Percentiles rank a stretch among this genome's conserved stretches.
Evolutionary conservation across 192 early-diverging fungal species (phyloP).

Genomic region (Podochytrium sp.): DNA sequence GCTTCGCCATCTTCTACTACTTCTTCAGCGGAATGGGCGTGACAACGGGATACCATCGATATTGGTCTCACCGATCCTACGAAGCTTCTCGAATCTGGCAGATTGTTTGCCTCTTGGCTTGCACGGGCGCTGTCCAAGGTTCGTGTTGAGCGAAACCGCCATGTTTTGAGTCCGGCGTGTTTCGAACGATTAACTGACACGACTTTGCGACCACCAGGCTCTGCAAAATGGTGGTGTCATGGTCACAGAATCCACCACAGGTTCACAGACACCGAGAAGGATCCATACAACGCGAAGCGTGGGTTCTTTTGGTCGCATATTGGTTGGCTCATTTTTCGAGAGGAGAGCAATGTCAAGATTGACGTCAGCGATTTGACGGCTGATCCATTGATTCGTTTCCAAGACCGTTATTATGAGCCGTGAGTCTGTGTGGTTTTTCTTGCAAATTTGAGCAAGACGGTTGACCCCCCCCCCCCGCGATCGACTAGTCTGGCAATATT

Average conservation of each 20-base stretch:
- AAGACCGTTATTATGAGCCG: constrained; percentile 49
- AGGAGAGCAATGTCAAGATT: constrained; percentile 34
- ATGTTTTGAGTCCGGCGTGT: too few relatives aligned
- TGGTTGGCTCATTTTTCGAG: constrained; percentile 53
- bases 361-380: constrained; percentile 50
- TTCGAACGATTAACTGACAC: too few relatives aligned
- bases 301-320: constrained; percentile 58
- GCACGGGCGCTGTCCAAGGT: constrained; percentile 48
- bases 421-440: constrained; percentile 1
- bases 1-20: constrained; percentile 74
- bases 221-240: constrained; percentile 59
- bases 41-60: constrained; percentile 69
- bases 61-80: constrained; percentile 57
- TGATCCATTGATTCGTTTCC: constrained; percentile 47
- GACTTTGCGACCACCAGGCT: too few relatives aligned
- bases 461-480: not conserved
- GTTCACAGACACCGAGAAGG: constrained; percentile 32
- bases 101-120: constrained; percentile 38
- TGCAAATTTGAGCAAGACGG: not conserved
- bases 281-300: constrained; percentile 55
- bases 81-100: constrained; percentile 47
- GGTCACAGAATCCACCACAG: constrained; percentile 25
- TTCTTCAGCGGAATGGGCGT: constrained; percentile 77
- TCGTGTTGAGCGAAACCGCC: too few relatives aligned
- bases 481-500: constrained; percentile 15